Evolutionary conservation across 75 land plant species (phyloP).

Genomic region (Selaginella moellendorffii): DNA sequence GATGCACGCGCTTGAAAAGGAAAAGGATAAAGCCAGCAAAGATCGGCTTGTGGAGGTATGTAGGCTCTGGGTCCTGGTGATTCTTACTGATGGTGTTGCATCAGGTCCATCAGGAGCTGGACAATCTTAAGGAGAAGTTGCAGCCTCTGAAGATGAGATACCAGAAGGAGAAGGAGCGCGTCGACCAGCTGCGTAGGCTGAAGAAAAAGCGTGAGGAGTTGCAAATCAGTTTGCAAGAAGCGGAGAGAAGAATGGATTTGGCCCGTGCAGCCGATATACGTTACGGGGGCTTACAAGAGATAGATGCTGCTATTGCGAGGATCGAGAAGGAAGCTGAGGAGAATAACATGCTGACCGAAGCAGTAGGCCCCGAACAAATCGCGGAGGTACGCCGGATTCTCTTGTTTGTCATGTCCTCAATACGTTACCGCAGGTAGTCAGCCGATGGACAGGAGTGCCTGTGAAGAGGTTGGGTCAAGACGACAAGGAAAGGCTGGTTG

Average conservation of each 20-base stretch:
- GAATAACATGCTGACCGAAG: constrained; percentile 73
- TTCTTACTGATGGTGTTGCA: not conserved
- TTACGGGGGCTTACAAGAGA: constrained; percentile 80
- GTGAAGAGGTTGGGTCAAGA: constrained; percentile 88
- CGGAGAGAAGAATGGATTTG: constrained; percentile 29
- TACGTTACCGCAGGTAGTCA: constrained; percentile 48
- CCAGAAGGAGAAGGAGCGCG: constrained; percentile 73
- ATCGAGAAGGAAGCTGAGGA: constrained; percentile 45
- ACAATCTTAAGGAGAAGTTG: constrained; percentile 25
- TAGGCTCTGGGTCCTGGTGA: constrained; percentile 45
- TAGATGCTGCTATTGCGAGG: constrained; percentile 65
- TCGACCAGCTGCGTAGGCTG: constrained; percentile 58
- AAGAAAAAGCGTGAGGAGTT: constrained; percentile 72
- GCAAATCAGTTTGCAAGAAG: constrained; percentile 48
- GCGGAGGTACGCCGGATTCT: constrained; percentile 46
- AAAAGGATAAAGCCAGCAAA: constrained; percentile 96
- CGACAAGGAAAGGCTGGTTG: constrained; percentile 72
- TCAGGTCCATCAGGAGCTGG: constrained; percentile 21
- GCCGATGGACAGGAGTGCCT: constrained; percentile 96
- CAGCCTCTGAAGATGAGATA: constrained; percentile 77
- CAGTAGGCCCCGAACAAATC: constrained; percentile 90
- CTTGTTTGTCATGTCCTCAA: not conserved
- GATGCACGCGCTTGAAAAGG: constrained; percentile 90
- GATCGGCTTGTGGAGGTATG: constrained; percentile 37
- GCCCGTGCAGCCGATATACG: constrained; percentile 39